Percentiles rank a stretch among this genome's conserved stretches.
Evolutionary conservation across 441 rosid species (phyloP).

Genomic region (Arabidopsis lyrata): DNA sequence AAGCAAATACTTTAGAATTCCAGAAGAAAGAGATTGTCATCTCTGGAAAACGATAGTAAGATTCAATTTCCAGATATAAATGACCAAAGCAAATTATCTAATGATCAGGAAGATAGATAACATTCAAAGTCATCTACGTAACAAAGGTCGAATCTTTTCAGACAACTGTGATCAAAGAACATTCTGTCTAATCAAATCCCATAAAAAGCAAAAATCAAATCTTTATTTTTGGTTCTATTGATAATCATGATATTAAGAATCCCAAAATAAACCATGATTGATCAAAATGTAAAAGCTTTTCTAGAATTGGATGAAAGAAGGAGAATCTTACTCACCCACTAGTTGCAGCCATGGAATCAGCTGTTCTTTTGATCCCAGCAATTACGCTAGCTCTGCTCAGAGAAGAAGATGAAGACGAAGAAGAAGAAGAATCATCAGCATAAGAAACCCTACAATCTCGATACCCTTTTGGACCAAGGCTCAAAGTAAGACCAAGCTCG

Average conservation of each 20-base stretch:
- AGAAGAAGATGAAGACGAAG: constrained; percentile 59
- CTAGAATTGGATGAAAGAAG: constrained; percentile 14
- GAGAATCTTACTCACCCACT: constrained; percentile 59
- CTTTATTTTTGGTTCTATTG: not conserved
- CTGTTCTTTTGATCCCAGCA: constrained; percentile 69
- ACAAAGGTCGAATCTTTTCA: constrained; percentile 16
- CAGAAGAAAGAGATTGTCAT: not conserved
- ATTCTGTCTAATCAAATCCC: constrained; percentile 16
- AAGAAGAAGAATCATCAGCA: constrained; percentile 65
- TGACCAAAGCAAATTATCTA: constrained; percentile 16
- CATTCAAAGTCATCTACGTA: constrained; percentile 14
- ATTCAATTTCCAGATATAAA: constrained; percentile 6
- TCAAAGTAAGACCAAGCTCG: constrained; percentile 72
- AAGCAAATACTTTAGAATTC: not conserved
- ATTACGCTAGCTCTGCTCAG: constrained; percentile 60
- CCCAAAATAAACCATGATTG: constrained; percentile 9
- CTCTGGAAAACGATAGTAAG: constrained; percentile 11
- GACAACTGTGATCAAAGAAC: constrained; percentile 22
- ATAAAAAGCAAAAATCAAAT: constrained; percentile 7
- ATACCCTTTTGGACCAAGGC: constrained; percentile 53
- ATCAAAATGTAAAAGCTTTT: constrained; percentile 29
- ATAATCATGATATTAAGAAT: not conserved
- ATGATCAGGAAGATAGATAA: constrained; percentile 16
- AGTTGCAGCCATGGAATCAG: constrained; percentile 68
- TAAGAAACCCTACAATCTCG: constrained; percentile 58